Percentiles rank a stretch among this genome's conserved stretches.
Evolutionary conservation across 345 rosid species (phyloP).

Genomic region (Linum lewisii): DNA sequence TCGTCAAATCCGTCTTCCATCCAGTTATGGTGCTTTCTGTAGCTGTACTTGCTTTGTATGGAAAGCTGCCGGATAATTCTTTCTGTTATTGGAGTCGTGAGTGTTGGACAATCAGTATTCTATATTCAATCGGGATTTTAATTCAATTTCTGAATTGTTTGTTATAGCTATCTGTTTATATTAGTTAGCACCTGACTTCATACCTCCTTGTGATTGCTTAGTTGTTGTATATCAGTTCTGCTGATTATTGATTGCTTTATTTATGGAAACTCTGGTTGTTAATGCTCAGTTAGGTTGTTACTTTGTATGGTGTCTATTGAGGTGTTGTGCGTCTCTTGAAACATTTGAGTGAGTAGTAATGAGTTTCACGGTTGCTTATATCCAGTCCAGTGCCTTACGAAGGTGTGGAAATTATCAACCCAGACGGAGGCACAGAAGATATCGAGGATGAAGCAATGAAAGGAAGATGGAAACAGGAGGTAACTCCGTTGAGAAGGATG

Average conservation of each 20-base stretch:
- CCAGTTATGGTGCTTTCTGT: too few relatives aligned
- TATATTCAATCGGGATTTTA: background rate
- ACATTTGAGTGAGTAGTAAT: background rate
- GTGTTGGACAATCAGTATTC: background rate
- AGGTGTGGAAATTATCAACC: conserved; percentile 85
- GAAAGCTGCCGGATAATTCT: background rate
- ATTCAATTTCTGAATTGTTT: background rate
- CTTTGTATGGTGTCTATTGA: background rate
- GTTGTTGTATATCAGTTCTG: background rate
- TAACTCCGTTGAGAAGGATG: conserved; percentile 8
- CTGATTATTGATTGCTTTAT: background rate
- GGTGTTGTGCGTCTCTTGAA: background rate
- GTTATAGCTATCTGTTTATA: background rate
- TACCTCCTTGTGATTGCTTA: background rate
- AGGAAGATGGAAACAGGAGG: conserved; percentile 95
- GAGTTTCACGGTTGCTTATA: background rate
- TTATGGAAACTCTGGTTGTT: background rate
- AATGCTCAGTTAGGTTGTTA: background rate
- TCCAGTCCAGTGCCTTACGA: conserved; percentile 53
- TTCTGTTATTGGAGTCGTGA: background rate
- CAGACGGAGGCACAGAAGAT: conserved; percentile 91
- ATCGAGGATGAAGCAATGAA: conserved; percentile 85
- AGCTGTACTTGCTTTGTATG: too few relatives aligned
- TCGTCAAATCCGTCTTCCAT: background rate
- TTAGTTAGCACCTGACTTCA: background rate